Conservation (phyloP, 2,329 filamentous ascomycete genomes). For the Gyromitra esculenta region DNA sequence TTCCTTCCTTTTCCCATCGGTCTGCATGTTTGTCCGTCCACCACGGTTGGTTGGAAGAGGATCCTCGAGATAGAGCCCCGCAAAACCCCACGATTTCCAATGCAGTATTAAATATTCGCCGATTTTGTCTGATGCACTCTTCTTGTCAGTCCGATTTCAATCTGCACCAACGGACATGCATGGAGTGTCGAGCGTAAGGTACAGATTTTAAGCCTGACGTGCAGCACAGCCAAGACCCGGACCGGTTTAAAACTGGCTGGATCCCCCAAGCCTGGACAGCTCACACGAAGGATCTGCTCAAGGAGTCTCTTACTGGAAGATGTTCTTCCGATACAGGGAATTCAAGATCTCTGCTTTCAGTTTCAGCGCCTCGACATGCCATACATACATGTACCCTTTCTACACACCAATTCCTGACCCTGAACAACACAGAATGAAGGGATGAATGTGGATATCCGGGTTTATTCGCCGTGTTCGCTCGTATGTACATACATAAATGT, state of each 20-base stretch:
- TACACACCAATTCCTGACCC: background rate
- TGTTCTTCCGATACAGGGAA: background rate
- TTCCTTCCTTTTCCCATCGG: background rate
- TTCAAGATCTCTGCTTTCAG: constrained; percentile 15
- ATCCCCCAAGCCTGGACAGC: constrained; percentile 16
- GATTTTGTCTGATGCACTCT: background rate
- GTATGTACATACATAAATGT: constrained; percentile 2
- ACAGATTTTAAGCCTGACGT: constrained; percentile 43
- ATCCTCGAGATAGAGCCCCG: background rate
- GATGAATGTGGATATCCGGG: background rate
- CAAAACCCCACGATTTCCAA: constrained; percentile 27
- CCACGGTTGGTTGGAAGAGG: background rate
- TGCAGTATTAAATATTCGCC: background rate
- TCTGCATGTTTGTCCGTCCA: background rate
- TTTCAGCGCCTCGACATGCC: constrained; percentile 14
- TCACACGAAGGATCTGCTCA: constrained; percentile 38
- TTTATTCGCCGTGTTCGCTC: background rate
- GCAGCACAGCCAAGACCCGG: constrained; percentile 29
- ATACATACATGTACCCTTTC: background rate
- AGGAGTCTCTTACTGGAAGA: constrained; percentile 21
- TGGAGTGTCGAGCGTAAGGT: constrained; percentile 23
- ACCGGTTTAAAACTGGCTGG: constrained; percentile 26
- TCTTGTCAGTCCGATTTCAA: constrained; percentile 2
- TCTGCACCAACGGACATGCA: constrained; percentile 30
- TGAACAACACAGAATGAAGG: background rate